Evolutionary conservation across 2,329 filamentous ascomycete species (phyloP).

Genomic region (Aureobasidium sp.): DNA sequence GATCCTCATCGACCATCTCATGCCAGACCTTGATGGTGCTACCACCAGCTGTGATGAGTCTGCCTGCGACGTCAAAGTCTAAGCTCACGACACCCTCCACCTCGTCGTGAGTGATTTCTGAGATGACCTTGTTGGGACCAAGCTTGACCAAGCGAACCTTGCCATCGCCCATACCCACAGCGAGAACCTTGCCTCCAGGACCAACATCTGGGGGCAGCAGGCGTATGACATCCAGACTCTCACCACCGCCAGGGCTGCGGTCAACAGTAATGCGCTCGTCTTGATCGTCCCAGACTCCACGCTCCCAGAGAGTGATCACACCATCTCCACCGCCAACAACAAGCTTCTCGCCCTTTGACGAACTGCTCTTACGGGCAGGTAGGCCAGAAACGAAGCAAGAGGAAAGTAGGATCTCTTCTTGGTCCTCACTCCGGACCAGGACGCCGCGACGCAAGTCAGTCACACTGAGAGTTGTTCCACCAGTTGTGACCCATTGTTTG

Average conservation of each 20-base stretch:
- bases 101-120: constrained; percentile 69
- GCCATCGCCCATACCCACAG: constrained; percentile 77
- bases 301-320: constrained; percentile 87
- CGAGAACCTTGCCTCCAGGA: constrained; percentile 62
- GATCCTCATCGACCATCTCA: constrained; percentile 49
- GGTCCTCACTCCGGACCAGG: constrained; percentile 82
- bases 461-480: constrained; percentile 82
- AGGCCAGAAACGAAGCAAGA: constrained; percentile 71
- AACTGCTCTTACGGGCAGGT: constrained; percentile 53
- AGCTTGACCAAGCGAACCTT: constrained; percentile 70
- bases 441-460: constrained; percentile 84
- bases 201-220: constrained; percentile 64
- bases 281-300: constrained; percentile 90
- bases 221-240: constrained; percentile 73
- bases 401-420: constrained; percentile 87
- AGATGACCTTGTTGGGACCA: constrained; percentile 63
- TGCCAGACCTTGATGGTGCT: constrained; percentile 84
- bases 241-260: constrained; percentile 52
- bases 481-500: constrained; percentile 93
- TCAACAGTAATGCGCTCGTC: constrained; percentile 81
- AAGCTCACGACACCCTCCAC: constrained; percentile 77
- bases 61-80: constrained; percentile 74
- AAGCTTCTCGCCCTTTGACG: constrained; percentile 66
- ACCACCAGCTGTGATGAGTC: constrained; percentile 86
- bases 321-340: constrained; percentile 73